phyloP scores from a whole-genome alignment of 2,329 filamentous ascomycete genomes.

The Fusarium sp. region DNA sequence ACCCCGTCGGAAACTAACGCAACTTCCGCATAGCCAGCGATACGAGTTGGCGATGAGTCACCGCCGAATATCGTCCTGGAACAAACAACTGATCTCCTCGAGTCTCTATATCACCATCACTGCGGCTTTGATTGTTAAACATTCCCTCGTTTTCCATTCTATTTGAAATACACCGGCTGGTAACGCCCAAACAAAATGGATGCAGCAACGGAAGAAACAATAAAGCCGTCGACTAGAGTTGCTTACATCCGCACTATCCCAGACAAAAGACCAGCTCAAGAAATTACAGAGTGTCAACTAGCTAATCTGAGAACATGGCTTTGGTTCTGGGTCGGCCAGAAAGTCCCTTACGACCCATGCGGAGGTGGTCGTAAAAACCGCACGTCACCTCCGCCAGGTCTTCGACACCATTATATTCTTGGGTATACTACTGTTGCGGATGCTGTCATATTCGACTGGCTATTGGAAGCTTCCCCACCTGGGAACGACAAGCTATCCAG shows the following conservation, averaged over 20 bases:
- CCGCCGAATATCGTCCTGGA: too few relatives aligned
- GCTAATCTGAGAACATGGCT: not conserved
- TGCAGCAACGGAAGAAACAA: rapidly evolving
- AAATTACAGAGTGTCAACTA: not conserved
- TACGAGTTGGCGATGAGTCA: not conserved
- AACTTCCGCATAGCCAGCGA: not conserved
- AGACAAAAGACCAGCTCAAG: rapidly evolving
- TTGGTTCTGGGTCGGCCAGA: slow-evolving; percentile 2
- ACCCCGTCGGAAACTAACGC: not conserved
- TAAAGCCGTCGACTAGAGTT: not conserved
- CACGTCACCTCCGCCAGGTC: not conserved
- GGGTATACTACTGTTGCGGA: not conserved
- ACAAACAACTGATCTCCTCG: too few relatives aligned
- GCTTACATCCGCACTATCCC: slow-evolving; percentile 3
- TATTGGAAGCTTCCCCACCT: rapidly evolving
- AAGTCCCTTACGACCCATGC: not conserved
- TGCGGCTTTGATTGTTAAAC: rapidly evolving
- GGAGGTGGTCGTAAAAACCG: not conserved
- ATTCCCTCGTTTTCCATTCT: rapidly evolving
- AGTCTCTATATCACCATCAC: too few relatives aligned
- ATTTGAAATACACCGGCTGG: too few relatives aligned
- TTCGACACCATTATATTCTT: slow-evolving; percentile 2
- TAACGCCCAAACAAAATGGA: not conserved
- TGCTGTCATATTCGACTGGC: not conserved
- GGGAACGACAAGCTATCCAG: not conserved